Base-by-base conservation (phyloP, 2,329 filamentous ascomycete genomes). In the Parastagonospora avenae region DNA sequence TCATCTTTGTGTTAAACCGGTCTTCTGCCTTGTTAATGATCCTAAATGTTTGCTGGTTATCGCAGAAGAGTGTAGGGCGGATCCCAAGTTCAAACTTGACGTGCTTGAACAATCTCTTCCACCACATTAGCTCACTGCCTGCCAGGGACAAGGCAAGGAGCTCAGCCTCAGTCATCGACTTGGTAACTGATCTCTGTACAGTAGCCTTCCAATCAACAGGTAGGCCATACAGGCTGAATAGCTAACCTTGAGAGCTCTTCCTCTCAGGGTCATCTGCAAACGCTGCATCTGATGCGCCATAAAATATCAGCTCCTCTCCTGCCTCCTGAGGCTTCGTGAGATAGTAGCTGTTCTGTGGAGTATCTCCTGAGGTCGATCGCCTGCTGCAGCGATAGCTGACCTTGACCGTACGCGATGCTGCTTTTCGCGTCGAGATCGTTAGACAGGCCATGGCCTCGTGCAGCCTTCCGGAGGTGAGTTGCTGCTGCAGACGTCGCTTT, bases 151-250 rank as follows among this genome's bases (percentile, higher is more conserved):
- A 7, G 46, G 54, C 46, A 11, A 62, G 31, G 3, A 62, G 46
- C 30, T 64, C 52, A 11, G 58, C 58, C 44, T 64, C 55, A 11
- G 52, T 64, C 2, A 50, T 63, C 9, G 50, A 60, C 16, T 52
- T 63, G 2, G 52, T 63, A 8, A 54, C 42, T 4, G 9, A 45
- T 35, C 43, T n/a, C 32, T 58, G 48, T 11, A 52, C 2, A 1
- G 51, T 55, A 8, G 51, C 45, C 40, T 58, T 58, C 48, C 42
- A 58, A 33, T 54, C 48, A 29, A 66, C 52, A 12, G 50, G 50
- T 15, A 46, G 27, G 10, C 52, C 46, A 38, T 50, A 67, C 12
- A 68, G 57, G 11, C 35, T 24, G 48, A 68, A 63, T 29, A 63
- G 12, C 32, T 55, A 67, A 14, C 61, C 63, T 38, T 66, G 32